Percentiles rank a stretch among this genome's conserved stretches.
phyloP scores from a whole-genome alignment of 306 rosid species.

The Cucumis hystrix region DNA sequence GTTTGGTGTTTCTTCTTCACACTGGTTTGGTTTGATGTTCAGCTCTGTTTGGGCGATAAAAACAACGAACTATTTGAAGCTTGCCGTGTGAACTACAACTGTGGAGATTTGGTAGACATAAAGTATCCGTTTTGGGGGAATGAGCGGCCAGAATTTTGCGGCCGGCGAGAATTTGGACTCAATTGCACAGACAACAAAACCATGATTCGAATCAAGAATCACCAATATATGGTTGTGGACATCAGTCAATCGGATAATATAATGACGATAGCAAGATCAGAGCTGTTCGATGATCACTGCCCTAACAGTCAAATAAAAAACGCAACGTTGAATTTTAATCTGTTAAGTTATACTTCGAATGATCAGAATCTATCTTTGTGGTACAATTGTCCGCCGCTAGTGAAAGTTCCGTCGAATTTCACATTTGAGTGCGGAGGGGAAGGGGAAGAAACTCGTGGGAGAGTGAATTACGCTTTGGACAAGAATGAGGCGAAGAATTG shows the following conservation, averaged over 20 bases:
- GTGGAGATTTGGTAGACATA: conserved; percentile 9
- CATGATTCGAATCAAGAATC: not conserved
- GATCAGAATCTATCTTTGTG: conserved; percentile 7
- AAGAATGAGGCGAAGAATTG: no score
- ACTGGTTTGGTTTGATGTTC: no score
- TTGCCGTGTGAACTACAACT: conserved; percentile 5
- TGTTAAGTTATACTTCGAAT: not conserved
- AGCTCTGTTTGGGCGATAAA: no score
- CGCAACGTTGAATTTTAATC: not conserved
- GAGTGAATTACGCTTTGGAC: not conserved
- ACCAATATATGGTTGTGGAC: not conserved
- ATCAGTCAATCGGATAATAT: not conserved
- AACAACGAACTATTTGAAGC: not conserved
- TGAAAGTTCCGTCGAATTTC: not conserved
- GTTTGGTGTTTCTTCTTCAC: no score
- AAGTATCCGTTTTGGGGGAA: conserved; percentile 28
- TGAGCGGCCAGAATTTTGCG: not conserved
- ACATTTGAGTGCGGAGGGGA: not conserved
- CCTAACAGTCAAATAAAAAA: accelerated
- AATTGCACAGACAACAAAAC: accelerated
- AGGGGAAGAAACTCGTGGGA: not conserved
- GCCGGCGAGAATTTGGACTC: not conserved
- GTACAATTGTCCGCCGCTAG: not conserved
- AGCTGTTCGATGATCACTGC: conserved; percentile 1
- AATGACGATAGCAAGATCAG: conserved; percentile 8